Evolutionary conservation across 2,329 filamentous ascomycete species (phyloP).

Genomic region (Akanthomyces dipterigenus): DNA sequence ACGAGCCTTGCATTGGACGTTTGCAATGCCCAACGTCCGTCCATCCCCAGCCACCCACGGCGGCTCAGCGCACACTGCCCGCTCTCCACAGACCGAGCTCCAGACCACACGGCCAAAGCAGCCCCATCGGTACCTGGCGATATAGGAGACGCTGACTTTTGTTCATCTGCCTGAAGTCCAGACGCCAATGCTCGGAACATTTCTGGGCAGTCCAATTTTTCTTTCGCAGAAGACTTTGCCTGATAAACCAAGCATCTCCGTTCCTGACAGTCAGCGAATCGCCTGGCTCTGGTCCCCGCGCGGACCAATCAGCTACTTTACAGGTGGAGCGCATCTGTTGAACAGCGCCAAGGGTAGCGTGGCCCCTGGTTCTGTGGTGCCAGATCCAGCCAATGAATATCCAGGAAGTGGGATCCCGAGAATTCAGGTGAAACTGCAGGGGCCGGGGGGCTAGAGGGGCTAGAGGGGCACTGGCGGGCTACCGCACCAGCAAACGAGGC

Average conservation of each 20-base stretch:
- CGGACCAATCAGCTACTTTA: neutral
- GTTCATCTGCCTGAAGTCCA: neutral
- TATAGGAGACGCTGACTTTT: too few species aligned
- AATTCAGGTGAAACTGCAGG: neutral
- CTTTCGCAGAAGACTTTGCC: too few species aligned
- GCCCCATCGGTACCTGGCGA: too few species aligned
- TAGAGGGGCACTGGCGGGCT: too few species aligned
- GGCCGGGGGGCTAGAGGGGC: too few species aligned
- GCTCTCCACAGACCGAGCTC: neutral
- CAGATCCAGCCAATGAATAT: slow-evolving; percentile 3
- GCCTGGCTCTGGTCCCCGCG: neutral
- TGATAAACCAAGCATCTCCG: too few species aligned
- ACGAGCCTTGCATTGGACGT: neutral
- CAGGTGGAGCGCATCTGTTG: slow-evolving; percentile 1
- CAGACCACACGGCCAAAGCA: neutral
- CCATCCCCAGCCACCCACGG: neutral
- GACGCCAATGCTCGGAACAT: neutral
- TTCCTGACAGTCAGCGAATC: neutral
- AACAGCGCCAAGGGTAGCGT: neutral
- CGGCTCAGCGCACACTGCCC: neutral
- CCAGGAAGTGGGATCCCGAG: neutral
- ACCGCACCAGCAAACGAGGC: neutral
- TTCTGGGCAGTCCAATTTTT: neutral
- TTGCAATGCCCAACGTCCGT: neutral
- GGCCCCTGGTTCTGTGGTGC: neutral